Evolutionary conservation across 2,329 filamentous ascomycete species (phyloP), one percentile per base, ranked within the genome.

Genomic region (Dryadomyces quercivorus): DNA sequence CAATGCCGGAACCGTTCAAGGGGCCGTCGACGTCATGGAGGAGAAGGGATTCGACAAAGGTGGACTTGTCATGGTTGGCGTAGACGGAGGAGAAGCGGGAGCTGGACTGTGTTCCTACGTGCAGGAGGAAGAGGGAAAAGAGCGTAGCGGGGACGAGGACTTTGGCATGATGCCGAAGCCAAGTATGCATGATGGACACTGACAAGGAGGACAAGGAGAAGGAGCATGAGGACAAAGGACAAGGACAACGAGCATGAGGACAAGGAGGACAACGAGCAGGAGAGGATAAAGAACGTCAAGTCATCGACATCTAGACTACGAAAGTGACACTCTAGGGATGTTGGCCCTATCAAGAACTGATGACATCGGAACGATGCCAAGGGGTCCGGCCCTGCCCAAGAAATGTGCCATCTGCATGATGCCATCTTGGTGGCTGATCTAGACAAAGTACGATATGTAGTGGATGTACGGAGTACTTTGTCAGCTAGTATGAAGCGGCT

Each of bases 41-140:
- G 18, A 70, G 57, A 42, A 67, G 69, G 58, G 67, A 63, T 31
- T 61, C 59, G 45, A 69, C 59, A 50, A 70, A 71, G 6, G 66
- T 56, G 20, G 61, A 59, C 59, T 63, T 64, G 56, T 69, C 59
- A 56, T 64, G 60, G 57, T 64, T 61, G 56, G 69, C 65, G 40
- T 65, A 58, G 49, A 66, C 53, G 13, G 59, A 44, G 8, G 50
- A 21, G 20, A 58, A 60, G 20, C 38, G 58, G 12, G 54, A 49
- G 26, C 42, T 47, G 7, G 34, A 18, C 44, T 48, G 47, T 9
- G 16, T 18, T 26, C 57, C 57, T 51, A 55, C 50, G 44, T 66
- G 46, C 49, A 58, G 59, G 9, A 69, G 21, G 10, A 61, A 47
- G 61, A 62, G 64, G 52, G 60, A 9, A 9, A 67, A 13, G 5